A percentile compares a stretch with the other conserved stretches of the same genome.
Evolutionary conservation across 192 early-diverging fungal genomes (phyloP).

Genomic region (Geranomyces michiganensis): DNA sequence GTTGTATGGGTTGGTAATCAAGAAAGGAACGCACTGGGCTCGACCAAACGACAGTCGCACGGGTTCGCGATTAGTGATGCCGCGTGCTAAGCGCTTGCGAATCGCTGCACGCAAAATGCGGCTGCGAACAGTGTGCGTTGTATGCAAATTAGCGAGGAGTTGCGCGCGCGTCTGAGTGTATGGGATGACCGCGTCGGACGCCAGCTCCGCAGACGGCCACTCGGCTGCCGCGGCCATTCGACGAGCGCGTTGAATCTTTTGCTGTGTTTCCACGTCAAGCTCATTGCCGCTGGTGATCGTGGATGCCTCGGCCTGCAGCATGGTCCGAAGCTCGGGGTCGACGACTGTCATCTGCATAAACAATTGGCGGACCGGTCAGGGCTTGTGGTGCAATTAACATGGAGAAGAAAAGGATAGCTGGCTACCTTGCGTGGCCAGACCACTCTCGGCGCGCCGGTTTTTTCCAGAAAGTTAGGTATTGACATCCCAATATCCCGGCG

Average conservation of each 20-base stretch:
- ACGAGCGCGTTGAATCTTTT: not conserved
- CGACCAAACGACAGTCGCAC: conserved; percentile 49
- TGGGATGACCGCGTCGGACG: not conserved
- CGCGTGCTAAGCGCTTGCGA: conserved; percentile 29
- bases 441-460: conserved; percentile 5
- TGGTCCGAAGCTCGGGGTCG: conserved; percentile 43
- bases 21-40: conserved; percentile 47
- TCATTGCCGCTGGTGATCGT: not conserved
- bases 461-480: not conserved
- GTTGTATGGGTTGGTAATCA: conserved; percentile 49
- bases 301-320: conserved; percentile 22
- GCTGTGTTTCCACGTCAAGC: not conserved
- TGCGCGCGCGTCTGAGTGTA: conserved; percentile 9
- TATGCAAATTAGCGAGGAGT: conserved; percentile 41
- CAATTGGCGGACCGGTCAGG: no score
- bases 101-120: conserved; percentile 29
- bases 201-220: not conserved
- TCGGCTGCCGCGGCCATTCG: conserved; percentile 2
- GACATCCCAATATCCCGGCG: not conserved
- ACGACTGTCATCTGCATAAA: conserved; percentile 37
- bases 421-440: conserved; percentile 29
- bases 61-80: conserved; percentile 41
- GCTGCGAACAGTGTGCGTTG: conserved; percentile 45
- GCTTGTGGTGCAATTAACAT: no score
- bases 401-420: no score